Evolutionary conservation across 306 rosid species (phyloP), one percentile per base, ranked within the genome.

Genomic region (Fragaria ananassa): DNA sequence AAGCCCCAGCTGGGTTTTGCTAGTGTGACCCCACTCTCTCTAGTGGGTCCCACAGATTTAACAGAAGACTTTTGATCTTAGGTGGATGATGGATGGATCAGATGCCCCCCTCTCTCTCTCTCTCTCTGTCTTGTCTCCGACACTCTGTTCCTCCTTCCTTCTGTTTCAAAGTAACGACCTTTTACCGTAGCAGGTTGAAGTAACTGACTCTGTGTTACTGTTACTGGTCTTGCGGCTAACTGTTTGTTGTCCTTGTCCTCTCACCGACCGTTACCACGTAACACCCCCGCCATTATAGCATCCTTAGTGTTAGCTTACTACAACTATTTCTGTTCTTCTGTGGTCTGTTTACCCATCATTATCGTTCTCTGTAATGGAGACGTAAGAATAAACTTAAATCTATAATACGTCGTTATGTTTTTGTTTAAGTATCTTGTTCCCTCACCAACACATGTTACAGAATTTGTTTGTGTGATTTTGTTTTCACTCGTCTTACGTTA

Each of bases 1-100:
- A 31, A 61, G 62, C 81, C 83, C 83, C 90, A 88, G 88, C 96
- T 92, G 87, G 86, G 83, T 83, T 75, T 71, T 77, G 88, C 81
- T 78, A 60, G 23, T 23, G 62, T 80, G 88, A 70, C 82, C 84
- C 91, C 72, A 81, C 87, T 56, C 61, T 54, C 75, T n/a, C n/a
- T n/a, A 12, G 34, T 76, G 87, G 89, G 80, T 46, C 85, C 89
- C 83, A 19, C 71, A 7, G 53, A 58, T 58, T 41, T 73, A 58
- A 57, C 41, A 73, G 67, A 41, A 54, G 66, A 37, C 49, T 54
- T 72, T 35, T 54, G 15, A 19, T 34, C 2, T 56, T 21, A 10
- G 62, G 15, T 56, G 31, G 62, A 56, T 56, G 54, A 14, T 49
- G 54, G 54, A 49, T 49, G 68, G 77, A 34, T 46, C 29, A 4